Base-by-base conservation (phyloP, 768 basidiomycete species). In the Crassisporium funariophilum region DNA sequence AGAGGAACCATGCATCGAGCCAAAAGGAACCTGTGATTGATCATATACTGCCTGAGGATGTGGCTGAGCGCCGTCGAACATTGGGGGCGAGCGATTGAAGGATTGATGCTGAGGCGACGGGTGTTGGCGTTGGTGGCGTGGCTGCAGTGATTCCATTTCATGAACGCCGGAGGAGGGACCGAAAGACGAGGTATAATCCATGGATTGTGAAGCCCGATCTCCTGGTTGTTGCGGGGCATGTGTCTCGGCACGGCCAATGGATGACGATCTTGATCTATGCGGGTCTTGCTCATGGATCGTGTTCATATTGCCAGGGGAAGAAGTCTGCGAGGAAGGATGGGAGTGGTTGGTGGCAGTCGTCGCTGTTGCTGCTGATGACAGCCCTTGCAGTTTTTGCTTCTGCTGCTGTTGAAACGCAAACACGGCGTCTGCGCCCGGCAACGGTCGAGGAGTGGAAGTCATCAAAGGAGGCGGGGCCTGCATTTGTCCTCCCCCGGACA, bases 211-310 rank as follows among this genome's bases (percentile, higher is more conserved):
- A 33, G 21, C 6, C 35, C 21, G 17, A 31, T 27, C 33, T 21
- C 13, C 8, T 33, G 49, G 60, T 19, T 57, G 60, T 37, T 61
- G 57, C 27, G 62, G 61, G 17, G 54, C 57, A 19, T 51, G 50
- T n/a, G 44, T 56, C 13, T 52, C 54, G n/a, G 13, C 24, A 27
- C 17, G 16, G 6, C 20, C 12, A 17, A 11, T 11, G 12, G 40
- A 13, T 2, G 21, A 21, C 31, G 40, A 25, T 11, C 15, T 13
- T 34, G 41, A 35, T 24, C 44, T 47, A 17, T 27, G 25, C 3
- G 37, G 45, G 5, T 17, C 22, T 27, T 41, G 39, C 13, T 41
- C 17, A 16, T 13, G 41, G 1, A 29, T 13, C 16, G n/a, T 13
- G 27, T 24, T 20, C 52, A 38, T 38, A 16, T 38, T 38, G 19